phyloP scores from a whole-genome alignment of 139 green algal genomes.

The Edaphochlamys debaryana region DNA sequence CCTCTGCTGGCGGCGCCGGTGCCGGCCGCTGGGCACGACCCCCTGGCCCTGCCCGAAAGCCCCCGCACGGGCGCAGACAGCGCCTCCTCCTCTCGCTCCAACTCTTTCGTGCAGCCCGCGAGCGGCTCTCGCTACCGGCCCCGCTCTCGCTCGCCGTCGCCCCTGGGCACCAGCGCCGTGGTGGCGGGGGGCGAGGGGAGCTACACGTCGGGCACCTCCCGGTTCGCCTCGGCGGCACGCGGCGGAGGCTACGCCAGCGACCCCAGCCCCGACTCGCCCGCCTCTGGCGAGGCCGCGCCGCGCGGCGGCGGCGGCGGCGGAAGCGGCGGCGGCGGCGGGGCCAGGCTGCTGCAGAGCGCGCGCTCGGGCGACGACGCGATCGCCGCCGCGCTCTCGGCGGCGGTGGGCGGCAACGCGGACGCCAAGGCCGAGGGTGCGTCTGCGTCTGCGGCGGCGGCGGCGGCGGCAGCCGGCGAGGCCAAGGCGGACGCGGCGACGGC shows the following conservation, averaged over 20 bases:
- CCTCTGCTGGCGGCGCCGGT: neutral
- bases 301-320: neutral
- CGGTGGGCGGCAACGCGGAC: neutral
- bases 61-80: conserved; percentile 3
- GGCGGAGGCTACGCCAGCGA: neutral
- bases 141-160: conserved; percentile 12
- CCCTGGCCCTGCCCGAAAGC: neutral
- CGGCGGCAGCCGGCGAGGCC: too few species aligned
- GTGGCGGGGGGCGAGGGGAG: neutral
- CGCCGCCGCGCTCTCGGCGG: neutral
- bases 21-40: too few species aligned
- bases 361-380: conserved; percentile 20
- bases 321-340: neutral
- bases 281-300: neutral
- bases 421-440: neutral
- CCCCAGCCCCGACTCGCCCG: neutral
- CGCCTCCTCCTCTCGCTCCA: conserved; percentile 8
- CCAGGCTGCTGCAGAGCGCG: neutral
- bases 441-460: neutral
- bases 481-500: neutral
- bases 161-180: neutral
- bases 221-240: neutral
- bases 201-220: neutral
- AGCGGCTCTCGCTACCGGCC: neutral
- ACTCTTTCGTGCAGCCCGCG: conserved; percentile 24